Evolutionary conservation across 2,329 filamentous ascomycete species (phyloP).

Genomic region (Botrytis pseudocinerea): DNA sequence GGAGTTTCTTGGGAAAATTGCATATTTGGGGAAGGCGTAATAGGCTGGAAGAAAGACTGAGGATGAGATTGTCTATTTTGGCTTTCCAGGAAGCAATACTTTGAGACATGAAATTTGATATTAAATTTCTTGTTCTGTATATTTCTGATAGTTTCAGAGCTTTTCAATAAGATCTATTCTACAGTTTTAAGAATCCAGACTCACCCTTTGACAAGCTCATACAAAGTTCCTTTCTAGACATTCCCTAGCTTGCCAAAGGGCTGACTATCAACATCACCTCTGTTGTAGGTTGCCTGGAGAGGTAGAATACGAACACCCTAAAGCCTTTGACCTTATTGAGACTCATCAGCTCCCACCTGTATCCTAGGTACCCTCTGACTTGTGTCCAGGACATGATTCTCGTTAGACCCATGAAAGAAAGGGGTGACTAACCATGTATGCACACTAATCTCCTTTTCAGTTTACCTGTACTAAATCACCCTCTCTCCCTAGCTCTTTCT

Average conservation of each 20-base stretch:
- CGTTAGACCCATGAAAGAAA: background rate
- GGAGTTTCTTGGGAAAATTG: slow-evolving; percentile 31
- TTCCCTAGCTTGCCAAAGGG: background rate
- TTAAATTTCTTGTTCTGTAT: background rate
- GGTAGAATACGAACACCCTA: background rate
- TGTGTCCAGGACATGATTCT: background rate
- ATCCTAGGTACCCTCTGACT: background rate
- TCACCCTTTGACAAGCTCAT: background rate
- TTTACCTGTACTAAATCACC: background rate
- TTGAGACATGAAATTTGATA: background rate
- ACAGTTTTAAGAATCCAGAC: background rate
- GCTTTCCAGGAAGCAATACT: background rate
- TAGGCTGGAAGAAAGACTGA: slow-evolving; percentile 5
- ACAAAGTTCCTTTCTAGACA: background rate
- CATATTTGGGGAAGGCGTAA: slow-evolving; percentile 20
- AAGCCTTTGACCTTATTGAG: background rate
- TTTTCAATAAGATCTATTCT: slow-evolving; percentile 14
- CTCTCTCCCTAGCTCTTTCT: background rate
- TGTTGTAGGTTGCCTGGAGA: background rate
- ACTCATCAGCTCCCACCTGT: background rate
- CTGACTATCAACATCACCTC: background rate
- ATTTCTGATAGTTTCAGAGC: slow-evolving; percentile 12
- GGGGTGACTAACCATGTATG: background rate
- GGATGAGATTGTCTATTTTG: slow-evolving; percentile 8
- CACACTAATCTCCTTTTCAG: background rate